Evolutionary conservation across 352 stramenopile genomes (phyloP).

Genomic region (Phytophthora lateralis): DNA sequence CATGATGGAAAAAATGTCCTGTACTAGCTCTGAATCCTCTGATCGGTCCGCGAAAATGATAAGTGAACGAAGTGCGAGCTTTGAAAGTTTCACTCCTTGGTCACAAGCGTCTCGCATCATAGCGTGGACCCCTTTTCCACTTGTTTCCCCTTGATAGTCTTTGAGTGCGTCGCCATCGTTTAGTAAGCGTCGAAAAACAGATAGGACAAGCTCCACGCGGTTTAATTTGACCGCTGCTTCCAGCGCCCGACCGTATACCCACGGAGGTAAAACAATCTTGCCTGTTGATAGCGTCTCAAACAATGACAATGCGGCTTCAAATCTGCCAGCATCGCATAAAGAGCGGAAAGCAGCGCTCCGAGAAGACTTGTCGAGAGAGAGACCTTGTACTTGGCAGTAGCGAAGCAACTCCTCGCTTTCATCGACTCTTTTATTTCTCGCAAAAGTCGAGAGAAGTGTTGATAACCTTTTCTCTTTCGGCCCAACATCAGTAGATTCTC

Average conservation of each 20-base stretch:
- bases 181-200: conserved; percentile 5
- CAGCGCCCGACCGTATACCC: conserved; percentile 1
- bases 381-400: conserved; percentile 49
- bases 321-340: conserved; percentile 1
- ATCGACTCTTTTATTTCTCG: conserved; percentile 9
- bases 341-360: neutral
- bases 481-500: neutral
- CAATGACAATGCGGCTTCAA: conserved; percentile 2
- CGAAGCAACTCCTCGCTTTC: conserved; percentile 58
- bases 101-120: neutral
- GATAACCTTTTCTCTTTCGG: conserved; percentile 3
- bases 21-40: neutral
- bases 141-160: neutral
- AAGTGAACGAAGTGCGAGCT: conserved; percentile 4
- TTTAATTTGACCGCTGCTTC: conserved; percentile 8
- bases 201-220: neutral
- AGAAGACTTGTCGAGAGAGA: conserved; percentile 53
- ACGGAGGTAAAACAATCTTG: neutral
- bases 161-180: neutral
- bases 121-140: neutral
- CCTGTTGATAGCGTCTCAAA: neutral
- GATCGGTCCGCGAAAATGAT: conserved; percentile 6
- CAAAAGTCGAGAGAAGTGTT: neutral
- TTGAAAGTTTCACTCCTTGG: conserved; percentile 2
- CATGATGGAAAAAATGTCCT: conserved; percentile 10